Percentiles rank a stretch among this genome's conserved stretches.
These are phyloP conservation scores for Dactylella cylindrospora DNA, from an alignment of 2,329 filamentous ascomycete genomes.

Conservation along the genomic window DNA sequence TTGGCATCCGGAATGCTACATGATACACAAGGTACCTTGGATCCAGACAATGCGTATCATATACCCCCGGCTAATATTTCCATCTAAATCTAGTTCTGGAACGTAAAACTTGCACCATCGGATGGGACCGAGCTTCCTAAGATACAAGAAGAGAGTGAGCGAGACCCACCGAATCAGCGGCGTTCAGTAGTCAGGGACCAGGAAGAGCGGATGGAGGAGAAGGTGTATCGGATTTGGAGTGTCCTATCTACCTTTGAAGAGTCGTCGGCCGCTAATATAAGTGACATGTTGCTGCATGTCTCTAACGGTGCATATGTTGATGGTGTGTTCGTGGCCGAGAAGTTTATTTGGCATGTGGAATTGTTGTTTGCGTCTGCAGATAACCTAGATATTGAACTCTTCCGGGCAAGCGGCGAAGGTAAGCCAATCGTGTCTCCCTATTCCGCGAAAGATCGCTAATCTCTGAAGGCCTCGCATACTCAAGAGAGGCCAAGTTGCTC, in stretches of 20 bases:
- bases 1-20: slow-evolving; percentile 99
- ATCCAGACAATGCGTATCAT: neutral
- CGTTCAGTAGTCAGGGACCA: slow-evolving; percentile 76
- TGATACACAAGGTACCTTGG: slow-evolving; percentile 78
- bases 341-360: slow-evolving; percentile 94
- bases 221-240: slow-evolving; percentile 97
- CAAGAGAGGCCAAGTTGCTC: slow-evolving; percentile 94
- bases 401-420: slow-evolving; percentile 73
- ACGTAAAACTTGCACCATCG: slow-evolving; percentile 75
- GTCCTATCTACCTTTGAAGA: slow-evolving; percentile 96
- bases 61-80: slow-evolving; percentile 14
- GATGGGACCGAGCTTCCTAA: slow-evolving; percentile 56
- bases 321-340: slow-evolving; percentile 89
- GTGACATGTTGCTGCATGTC: slow-evolving; percentile 96
- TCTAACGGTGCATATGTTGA: slow-evolving; percentile 97
- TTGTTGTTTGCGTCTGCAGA: slow-evolving; percentile 88
- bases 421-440: slow-evolving; percentile 49
- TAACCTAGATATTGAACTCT: slow-evolving; percentile 73
- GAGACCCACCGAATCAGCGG: slow-evolving; percentile 64
- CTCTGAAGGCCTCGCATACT: slow-evolving; percentile 75
- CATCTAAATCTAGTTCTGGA: slow-evolving; percentile 71
- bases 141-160: slow-evolving; percentile 49
- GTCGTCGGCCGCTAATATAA: slow-evolving; percentile 95
- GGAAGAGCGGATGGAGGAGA: slow-evolving; percentile 95
- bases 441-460: slow-evolving; percentile 3